Evolutionary conservation across 2,329 filamentous ascomycete genomes (phyloP).

Genomic region (Bipolaris gigantea): DNA sequence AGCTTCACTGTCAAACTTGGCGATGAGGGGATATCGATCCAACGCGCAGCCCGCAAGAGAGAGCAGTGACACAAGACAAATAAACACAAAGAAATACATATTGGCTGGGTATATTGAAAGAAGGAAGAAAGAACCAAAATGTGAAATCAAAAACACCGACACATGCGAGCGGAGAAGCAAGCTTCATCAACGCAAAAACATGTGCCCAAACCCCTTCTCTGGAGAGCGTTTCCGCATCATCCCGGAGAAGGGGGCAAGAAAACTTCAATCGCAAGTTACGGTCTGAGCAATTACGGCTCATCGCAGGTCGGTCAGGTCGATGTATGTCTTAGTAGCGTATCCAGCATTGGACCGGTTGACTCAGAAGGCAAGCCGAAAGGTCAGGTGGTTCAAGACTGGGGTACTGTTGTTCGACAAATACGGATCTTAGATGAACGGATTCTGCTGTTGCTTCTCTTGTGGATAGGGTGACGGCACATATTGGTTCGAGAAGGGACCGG

Average conservation of each 20-base stretch:
- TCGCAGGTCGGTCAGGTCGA: slow-evolving; percentile 36
- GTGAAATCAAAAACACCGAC: slow-evolving; percentile 42
- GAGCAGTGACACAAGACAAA: slow-evolving; percentile 41
- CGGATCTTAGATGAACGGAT: slow-evolving; percentile 47
- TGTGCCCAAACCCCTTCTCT: slow-evolving; percentile 27
- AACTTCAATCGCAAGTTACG: slow-evolving; percentile 46
- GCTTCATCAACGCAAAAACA: slow-evolving; percentile 46
- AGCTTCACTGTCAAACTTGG: slow-evolving; percentile 20
- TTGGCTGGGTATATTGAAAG: slow-evolving; percentile 16
- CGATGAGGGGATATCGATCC: slow-evolving; percentile 44
- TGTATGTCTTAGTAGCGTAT: slow-evolving; percentile 17
- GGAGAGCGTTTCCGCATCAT: slow-evolving; percentile 44
- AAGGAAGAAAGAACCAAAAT: slow-evolving; percentile 19
- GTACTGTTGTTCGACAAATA: slow-evolving; percentile 23
- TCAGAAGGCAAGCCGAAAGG: slow-evolving; percentile 51
- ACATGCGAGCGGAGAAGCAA: slow-evolving; percentile 35
- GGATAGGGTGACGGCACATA: slow-evolving; percentile 18
- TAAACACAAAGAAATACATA: slow-evolving; percentile 41
- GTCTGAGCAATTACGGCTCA: slow-evolving; percentile 50
- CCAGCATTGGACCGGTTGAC: slow-evolving; percentile 40
- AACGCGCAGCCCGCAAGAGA: slow-evolving; percentile 40
- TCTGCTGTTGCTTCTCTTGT: slow-evolving; percentile 25
- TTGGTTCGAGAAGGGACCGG: slow-evolving; percentile 39
- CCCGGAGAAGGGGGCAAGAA: slow-evolving; percentile 28
- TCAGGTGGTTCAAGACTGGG: slow-evolving; percentile 43